phyloP scores from a whole-genome alignment of 352 stramenopile species.

The Thalassiosira mediterranea region DNA sequence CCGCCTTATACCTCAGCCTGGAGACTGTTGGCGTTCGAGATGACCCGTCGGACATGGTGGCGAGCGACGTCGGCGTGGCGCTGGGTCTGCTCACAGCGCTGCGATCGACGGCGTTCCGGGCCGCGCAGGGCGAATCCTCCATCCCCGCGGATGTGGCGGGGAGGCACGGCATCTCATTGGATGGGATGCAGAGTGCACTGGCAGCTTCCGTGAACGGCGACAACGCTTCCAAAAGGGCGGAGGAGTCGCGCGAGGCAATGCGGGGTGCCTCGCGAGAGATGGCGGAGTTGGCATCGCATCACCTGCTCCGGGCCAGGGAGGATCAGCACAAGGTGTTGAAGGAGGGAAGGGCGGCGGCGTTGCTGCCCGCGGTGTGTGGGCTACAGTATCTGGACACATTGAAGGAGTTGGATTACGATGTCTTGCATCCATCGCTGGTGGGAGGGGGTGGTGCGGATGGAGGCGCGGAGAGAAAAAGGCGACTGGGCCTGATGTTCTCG shows the following conservation, averaged over 20 bases:
- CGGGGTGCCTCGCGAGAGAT: conserved; percentile 60
- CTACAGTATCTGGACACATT: conserved; percentile 70
- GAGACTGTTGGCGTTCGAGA: conserved; percentile 65
- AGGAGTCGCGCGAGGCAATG: conserved; percentile 26
- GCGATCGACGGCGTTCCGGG: conserved; percentile 55
- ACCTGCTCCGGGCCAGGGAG: conserved; percentile 55
- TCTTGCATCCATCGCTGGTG: conserved; percentile 49
- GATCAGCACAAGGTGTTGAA: conserved; percentile 61
- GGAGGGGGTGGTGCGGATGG: conserved; percentile 6
- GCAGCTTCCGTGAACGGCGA: conserved; percentile 1
- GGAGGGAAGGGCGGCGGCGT: conserved; percentile 36
- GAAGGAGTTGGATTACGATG: conserved; percentile 68
- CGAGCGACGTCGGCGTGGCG: conserved; percentile 70
- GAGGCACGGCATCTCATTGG: conserved; percentile 51
- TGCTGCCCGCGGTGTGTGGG: conserved; percentile 68
- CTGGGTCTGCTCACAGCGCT: conserved; percentile 67
- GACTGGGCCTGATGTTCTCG: conserved; percentile 39
- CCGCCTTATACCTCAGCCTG: conserved; percentile 69
- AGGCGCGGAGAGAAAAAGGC: conserved; percentile 10
- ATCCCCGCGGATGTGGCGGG: conserved; percentile 64
- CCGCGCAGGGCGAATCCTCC: conserved; percentile 59
- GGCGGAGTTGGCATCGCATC: conserved; percentile 51
- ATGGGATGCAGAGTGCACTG: conserved; percentile 30
- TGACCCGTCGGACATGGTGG: conserved; percentile 63
- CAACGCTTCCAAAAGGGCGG: conserved; percentile 25